Evolutionary conservation across 129 eudicot genomes (phyloP).

Genomic region (Flaveria ramosissima): DNA sequence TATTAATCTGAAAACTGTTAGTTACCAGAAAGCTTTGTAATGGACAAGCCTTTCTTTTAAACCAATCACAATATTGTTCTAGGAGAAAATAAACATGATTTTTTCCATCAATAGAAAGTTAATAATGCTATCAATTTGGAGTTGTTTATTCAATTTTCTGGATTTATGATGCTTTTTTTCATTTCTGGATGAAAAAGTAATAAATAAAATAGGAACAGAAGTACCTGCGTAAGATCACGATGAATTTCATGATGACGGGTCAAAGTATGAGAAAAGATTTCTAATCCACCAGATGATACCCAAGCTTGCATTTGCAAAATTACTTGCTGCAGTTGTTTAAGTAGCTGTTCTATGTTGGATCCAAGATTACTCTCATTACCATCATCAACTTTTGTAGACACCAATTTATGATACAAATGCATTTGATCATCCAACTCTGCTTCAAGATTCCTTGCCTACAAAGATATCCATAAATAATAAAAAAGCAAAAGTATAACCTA

Average conservation of each 20-base stretch:
- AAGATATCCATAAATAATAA: conserved; percentile 9
- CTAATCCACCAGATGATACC: conserved; percentile 97
- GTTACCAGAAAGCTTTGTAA: too few relatives aligned
- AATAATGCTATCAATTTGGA: neutral
- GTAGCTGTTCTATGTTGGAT: conserved; percentile 70
- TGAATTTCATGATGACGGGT: conserved; percentile 96
- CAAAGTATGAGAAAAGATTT: conserved; percentile 93
- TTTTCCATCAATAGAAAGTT: neutral
- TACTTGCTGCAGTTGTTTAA: conserved; percentile 85
- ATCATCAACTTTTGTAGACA: conserved; percentile 64
- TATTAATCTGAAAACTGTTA: too few relatives aligned
- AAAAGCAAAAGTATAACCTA: neutral
- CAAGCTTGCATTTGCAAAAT: conserved; percentile 92
- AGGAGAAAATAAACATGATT: too few relatives aligned
- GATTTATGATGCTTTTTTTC: neutral
- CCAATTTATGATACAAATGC: conserved; percentile 78
- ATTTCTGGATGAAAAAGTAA: neutral
- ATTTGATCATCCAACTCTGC: conserved; percentile 97
- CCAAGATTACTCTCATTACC: conserved; percentile 67
- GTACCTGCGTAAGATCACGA: conserved; percentile 93
- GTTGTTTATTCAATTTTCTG: neutral
- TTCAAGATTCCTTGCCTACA: conserved; percentile 95
- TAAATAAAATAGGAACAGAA: conserved; percentile 8
- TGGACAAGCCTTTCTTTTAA: too few relatives aligned
- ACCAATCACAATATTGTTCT: too few relatives aligned